These are phyloP conservation scores for Poronia punctata DNA, from an alignment of 495 filamentous ascomycete species.

Conservation along the genomic window DNA sequence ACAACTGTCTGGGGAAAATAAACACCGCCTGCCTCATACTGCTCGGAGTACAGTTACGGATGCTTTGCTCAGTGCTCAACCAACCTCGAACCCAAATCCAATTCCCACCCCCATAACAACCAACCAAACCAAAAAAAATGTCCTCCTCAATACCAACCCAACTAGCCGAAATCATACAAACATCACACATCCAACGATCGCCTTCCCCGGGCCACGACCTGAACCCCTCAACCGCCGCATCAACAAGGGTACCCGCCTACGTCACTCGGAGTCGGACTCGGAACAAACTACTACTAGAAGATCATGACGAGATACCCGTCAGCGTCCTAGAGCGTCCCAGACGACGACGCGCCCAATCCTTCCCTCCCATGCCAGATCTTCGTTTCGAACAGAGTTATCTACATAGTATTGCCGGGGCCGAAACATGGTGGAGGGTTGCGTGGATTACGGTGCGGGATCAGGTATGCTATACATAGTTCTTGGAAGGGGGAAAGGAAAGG, in stretches of 20 bases:
- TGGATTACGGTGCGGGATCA: constrained; percentile 88
- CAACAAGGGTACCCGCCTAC: constrained; percentile 43
- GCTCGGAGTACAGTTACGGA: no score
- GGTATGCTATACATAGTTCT: constrained; percentile 36
- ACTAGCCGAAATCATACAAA: constrained; percentile 69
- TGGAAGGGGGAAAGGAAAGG: background rate
- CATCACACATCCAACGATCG: constrained; percentile 61
- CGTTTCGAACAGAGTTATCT: constrained; percentile 97
- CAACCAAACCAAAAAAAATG: constrained; percentile 18
- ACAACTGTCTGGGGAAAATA: no score
- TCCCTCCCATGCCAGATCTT: constrained; percentile 86
- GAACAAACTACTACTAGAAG: constrained; percentile 21
- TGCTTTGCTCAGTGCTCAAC: no score
- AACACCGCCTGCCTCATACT: no score
- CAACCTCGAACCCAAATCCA: background rate
- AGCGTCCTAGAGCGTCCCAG: constrained; percentile 44
- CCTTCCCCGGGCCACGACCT: constrained; percentile 69
- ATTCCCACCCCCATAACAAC: background rate
- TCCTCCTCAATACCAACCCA: constrained; percentile 46
- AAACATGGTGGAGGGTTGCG: constrained; percentile 66
- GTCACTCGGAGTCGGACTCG: constrained; percentile 15
- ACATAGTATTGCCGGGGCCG: constrained; percentile 67
- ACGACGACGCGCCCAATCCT: constrained; percentile 37
- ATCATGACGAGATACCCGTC: constrained; percentile 46
- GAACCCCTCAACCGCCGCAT: constrained; percentile 69